Conservation (phyloP, 257 asterid genomes). For the Solanum chiquidenum region DNA sequence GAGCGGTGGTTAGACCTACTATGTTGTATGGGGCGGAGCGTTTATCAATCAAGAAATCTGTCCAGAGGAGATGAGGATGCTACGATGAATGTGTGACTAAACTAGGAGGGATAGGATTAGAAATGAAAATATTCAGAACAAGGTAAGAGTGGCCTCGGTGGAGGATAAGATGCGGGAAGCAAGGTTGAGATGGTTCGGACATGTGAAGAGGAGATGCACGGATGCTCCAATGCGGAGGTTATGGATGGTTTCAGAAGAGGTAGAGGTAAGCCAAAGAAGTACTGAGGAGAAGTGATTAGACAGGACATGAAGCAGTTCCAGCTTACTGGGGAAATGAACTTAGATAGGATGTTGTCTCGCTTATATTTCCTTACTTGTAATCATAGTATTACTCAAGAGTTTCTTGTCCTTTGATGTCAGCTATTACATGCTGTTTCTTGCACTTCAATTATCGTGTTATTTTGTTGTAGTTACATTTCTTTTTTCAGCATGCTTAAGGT, state of each 20-base stretch:
- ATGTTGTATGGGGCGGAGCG: not conserved
- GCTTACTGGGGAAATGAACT: not conserved
- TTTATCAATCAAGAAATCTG: not conserved
- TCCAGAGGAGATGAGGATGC: not conserved
- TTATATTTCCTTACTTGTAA: not conserved
- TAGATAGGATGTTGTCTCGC: not conserved
- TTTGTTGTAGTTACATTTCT: not conserved
- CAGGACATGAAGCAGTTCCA: not conserved
- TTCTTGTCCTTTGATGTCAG: not conserved
- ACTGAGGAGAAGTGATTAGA: not conserved
- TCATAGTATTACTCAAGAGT: not conserved
- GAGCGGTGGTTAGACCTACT: not conserved
- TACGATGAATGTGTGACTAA: not conserved
- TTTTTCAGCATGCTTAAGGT: not conserved
- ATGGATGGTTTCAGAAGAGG: not conserved
- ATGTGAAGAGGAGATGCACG: not conserved
- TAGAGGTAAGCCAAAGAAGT: not conserved
- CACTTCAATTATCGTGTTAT: not conserved
- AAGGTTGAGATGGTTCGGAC: not conserved
- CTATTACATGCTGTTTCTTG: not conserved
- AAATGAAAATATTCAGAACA: not conserved
- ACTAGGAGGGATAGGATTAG: not conserved
- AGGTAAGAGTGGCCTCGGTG: not conserved
- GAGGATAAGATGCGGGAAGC: not conserved
- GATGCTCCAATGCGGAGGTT: not conserved